phyloP scores from a whole-genome alignment of 2,329 filamentous ascomycete species.

The Aspergillus luchuensis region DNA sequence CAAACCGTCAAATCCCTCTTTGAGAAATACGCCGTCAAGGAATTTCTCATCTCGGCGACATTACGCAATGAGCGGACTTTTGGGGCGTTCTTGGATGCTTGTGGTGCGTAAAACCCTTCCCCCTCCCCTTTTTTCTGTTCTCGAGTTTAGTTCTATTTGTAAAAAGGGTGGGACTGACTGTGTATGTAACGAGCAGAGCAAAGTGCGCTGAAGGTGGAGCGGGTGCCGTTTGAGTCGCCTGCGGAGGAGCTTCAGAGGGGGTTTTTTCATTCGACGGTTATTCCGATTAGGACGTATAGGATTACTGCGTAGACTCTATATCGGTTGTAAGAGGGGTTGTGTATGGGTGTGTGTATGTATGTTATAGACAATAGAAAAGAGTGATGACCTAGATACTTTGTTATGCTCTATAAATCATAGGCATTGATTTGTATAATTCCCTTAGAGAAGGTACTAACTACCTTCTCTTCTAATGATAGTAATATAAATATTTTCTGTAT shows the following conservation, averaged over 20 bases:
- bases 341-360: too few species aligned
- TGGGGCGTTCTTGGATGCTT: constrained; percentile 58
- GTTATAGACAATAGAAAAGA: too few species aligned
- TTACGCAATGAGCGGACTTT: constrained; percentile 66
- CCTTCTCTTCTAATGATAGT: neutral
- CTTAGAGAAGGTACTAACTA: too few species aligned
- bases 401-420: too few species aligned
- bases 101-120: constrained; percentile 44
- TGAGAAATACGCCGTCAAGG: constrained; percentile 52
- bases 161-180: too few species aligned
- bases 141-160: too few species aligned
- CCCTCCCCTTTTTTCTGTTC: too few species aligned
- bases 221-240: constrained; percentile 47
- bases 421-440: too few species aligned
- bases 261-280: constrained; percentile 50
- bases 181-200: constrained; percentile 26
- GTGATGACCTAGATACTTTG: too few species aligned
- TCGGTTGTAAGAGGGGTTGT: too few species aligned
- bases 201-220: constrained; percentile 39
- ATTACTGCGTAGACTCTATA: constrained; percentile 19
- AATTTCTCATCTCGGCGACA: constrained; percentile 62
- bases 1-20: constrained; percentile 60
- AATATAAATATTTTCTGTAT: neutral
- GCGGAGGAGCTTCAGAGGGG: constrained; percentile 47
- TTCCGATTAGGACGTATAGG: constrained; percentile 42